Evolutionary conservation across 352 stramenopile species (phyloP), one percentile per base, ranked within the genome.

Genomic region (Albugo candida): DNA sequence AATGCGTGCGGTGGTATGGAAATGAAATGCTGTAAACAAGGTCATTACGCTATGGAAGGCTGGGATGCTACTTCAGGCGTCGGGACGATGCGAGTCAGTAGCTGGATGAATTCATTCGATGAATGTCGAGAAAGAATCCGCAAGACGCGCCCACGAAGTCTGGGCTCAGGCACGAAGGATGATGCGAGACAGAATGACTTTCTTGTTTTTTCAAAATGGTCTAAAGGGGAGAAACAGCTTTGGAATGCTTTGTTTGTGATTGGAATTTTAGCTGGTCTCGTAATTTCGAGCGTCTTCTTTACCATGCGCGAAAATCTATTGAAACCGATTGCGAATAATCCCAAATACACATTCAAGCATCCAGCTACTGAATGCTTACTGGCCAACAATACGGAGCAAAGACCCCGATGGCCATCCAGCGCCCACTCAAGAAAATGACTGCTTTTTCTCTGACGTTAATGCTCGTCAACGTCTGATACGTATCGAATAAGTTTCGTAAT

Each of bases 41-140:
- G 75, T 14, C 63, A 81, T 45, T 36, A 27, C 10, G 72, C 75
- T 1, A 67, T 45, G 4, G 18, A 52, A n/a, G 75, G 75, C 37
- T 87, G 73, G 72, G 75, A 87, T 38, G 67, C 73, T 8, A 51
- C 72, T 14, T 82, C 72, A 1, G 75, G 74, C 18, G 65, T 24
- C 8, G 38, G 38, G 17, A 24, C 38, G 3, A 24, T 43, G 38
- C 38, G 8, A 8, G 17, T 43, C 3, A 3, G 3, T 43, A 3
- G 38, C 2, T 69, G 74, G 10, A 76, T 71, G 0, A 48, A 84
- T 24, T 58, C 59, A 2, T 77, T 83, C 19, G 40, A 48, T 0
- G 47, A 54, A 14, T 65, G 81, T 11, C 53, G 65, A 5, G 48
- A 34, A 1, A 55, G 80, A 18, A 47, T 86, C 1, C 52, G 69